These are phyloP conservation scores for Musa balbisiana DNA, from an alignment of 202 grass and related monocot species.

Conservation along the genomic window DNA sequence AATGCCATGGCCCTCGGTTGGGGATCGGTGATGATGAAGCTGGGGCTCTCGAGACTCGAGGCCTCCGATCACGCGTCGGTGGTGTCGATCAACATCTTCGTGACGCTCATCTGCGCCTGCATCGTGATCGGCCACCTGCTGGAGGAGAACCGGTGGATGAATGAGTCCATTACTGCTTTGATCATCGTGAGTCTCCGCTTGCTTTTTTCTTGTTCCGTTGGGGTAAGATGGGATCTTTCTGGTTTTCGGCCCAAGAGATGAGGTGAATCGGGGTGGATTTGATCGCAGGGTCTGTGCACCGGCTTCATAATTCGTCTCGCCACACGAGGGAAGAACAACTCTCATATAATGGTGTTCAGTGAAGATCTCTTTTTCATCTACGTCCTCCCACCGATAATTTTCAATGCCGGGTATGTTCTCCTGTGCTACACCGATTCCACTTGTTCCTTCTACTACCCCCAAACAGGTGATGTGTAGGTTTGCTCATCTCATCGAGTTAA, in stretches of 20 bases:
- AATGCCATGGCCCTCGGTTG: constrained; percentile 13
- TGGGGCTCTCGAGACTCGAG: background rate
- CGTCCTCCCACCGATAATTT: constrained; percentile 16
- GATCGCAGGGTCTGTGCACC: constrained; percentile 10
- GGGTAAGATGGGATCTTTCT: background rate
- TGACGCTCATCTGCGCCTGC: constrained; percentile 23
- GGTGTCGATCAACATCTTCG: constrained; percentile 22
- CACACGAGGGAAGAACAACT: background rate
- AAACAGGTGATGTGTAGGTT: background rate
- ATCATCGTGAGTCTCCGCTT: constrained; percentile 18
- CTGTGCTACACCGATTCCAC: background rate
- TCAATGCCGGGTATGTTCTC: constrained; percentile 20
- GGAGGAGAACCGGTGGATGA: constrained; percentile 26
- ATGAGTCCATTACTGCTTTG: constrained; percentile 26
- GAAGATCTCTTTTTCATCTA: constrained; percentile 25
- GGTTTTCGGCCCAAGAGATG: background rate
- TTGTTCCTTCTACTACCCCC: background rate
- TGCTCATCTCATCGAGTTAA: background rate
- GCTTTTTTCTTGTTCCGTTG: background rate
- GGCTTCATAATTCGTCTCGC: constrained; percentile 8
- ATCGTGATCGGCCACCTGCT: constrained; percentile 23
- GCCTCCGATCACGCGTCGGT: constrained; percentile 15
- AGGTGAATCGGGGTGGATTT: background rate
- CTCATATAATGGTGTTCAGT: constrained; percentile 22
- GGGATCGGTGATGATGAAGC: background rate